These are phyloP conservation scores for Fusarium robinianum DNA, from an alignment of 2,329 filamentous ascomycete genomes.

Conservation along the genomic window DNA sequence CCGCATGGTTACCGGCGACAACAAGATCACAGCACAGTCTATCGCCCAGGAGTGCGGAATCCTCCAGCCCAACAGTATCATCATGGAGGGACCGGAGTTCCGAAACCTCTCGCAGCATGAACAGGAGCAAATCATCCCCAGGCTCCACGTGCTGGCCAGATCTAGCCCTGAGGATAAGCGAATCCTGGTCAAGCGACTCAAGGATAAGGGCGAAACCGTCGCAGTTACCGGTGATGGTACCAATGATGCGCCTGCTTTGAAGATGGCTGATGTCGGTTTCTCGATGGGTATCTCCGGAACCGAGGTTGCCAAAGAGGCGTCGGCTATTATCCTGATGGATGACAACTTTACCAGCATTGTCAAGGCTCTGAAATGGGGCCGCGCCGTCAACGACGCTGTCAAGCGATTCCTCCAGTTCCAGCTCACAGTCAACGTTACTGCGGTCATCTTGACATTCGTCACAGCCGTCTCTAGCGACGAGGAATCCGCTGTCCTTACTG, in stretches of 20 bases:
- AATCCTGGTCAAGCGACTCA: conserved; percentile 71
- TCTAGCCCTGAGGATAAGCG: conserved; percentile 80
- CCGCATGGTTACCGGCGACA: conserved; percentile 86
- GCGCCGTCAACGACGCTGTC: conserved; percentile 76
- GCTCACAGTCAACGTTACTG: conserved; percentile 89
- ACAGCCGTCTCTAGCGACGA: conserved; percentile 74
- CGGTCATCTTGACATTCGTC: conserved; percentile 84
- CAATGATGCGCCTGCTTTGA: conserved; percentile 81
- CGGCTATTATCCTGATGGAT: conserved; percentile 84
- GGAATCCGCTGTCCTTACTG: conserved; percentile 78
- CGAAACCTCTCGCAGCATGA: conserved; percentile 69
- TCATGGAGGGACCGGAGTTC: conserved; percentile 80
- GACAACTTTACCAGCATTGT: conserved; percentile 88
- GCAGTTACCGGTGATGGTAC: conserved; percentile 84
- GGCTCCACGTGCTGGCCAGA: conserved; percentile 71
- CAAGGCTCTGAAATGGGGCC: conserved; percentile 80
- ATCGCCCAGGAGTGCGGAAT: conserved; percentile 82
- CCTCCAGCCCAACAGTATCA: conserved; percentile 66
- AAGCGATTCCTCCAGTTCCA: conserved; percentile 79
- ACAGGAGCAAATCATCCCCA: conserved; percentile 69
- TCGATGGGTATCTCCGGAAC: conserved; percentile 86
- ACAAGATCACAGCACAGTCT: conserved; percentile 76
- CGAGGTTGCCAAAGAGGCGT: conserved; percentile 83
- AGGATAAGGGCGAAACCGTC: conserved; percentile 75
- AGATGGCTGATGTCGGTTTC: conserved; percentile 81